These are phyloP conservation scores for Macrophomina tecta DNA, from an alignment of 2,329 filamentous ascomycete genomes.

Conservation along the genomic window DNA sequence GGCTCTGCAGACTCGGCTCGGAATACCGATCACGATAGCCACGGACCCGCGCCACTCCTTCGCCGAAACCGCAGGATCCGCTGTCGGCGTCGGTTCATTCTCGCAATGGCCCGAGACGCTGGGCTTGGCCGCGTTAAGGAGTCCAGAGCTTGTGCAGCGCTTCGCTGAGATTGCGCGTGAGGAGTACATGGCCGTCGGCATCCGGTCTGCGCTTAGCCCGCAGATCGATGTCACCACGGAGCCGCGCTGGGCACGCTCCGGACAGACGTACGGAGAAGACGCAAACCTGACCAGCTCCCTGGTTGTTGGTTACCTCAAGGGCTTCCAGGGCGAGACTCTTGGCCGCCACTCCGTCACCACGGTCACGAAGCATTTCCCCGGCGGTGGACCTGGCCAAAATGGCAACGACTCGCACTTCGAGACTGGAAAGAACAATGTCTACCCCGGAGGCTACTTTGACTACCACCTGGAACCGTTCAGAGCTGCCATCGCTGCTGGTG, in stretches of 20 bases:
- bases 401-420: conserved; percentile 61
- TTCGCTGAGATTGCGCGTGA: conserved; percentile 59
- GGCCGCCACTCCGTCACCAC: conserved; percentile 54
- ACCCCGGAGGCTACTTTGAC: conserved; percentile 58
- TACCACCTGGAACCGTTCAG: conserved; percentile 59
- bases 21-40: conserved; percentile 57
- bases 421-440: conserved; percentile 59
- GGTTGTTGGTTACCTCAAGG: conserved; percentile 55
- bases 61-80: conserved; percentile 52
- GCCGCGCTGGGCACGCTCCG: conserved; percentile 57
- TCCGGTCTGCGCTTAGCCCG: conserved; percentile 57
- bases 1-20: conserved; percentile 54
- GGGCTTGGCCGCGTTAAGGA: conserved; percentile 57
- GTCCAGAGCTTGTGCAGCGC: conserved; percentile 49
- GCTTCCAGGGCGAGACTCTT: conserved; percentile 55
- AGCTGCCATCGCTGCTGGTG: conserved; percentile 57
- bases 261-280: conserved; percentile 57
- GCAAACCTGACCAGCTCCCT: conserved; percentile 47
- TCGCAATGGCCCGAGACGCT: conserved; percentile 60
- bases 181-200: conserved; percentile 53
- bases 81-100: conserved; percentile 52
- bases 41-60: conserved; percentile 57
- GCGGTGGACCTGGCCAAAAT: conserved; percentile 55
- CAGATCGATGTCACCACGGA: conserved; percentile 60
- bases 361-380: conserved; percentile 62